Conservation (phyloP, 2,329 filamentous ascomycete genomes). For the Fusarium mangiferae region DNA sequence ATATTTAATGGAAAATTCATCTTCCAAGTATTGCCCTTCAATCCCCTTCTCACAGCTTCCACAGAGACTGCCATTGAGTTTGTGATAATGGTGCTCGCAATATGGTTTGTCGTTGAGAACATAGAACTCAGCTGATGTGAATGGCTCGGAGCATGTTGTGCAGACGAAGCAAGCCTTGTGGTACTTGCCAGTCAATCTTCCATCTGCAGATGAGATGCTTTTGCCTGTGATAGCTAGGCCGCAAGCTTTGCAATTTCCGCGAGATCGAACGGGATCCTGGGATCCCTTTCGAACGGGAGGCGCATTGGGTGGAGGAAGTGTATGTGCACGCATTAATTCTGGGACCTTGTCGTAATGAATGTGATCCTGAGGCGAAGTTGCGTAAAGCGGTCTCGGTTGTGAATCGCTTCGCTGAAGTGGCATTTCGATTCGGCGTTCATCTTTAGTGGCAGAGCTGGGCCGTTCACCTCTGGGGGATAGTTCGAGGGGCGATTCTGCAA, state of each 20-base stretch:
- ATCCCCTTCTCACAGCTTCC: conserved; percentile 83
- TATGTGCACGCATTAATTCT: conserved; percentile 14
- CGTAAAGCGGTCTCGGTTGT: conserved; percentile 25
- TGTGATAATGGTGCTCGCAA: conserved; percentile 92
- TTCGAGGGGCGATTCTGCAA: conserved; percentile 45
- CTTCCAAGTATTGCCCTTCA: conserved; percentile 93
- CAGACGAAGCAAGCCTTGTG: conserved; percentile 97
- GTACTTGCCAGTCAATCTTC: conserved; percentile 89
- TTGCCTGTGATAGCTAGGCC: conserved; percentile 83
- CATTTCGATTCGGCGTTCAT: conserved; percentile 28
- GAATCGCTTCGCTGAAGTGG: conserved; percentile 22
- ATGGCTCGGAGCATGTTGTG: conserved; percentile 81
- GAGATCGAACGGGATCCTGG: conserved; percentile 59
- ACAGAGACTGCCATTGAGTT: conserved; percentile 88
- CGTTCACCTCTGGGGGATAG: conserved; percentile 34
- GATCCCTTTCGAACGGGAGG: conserved; percentile 49
- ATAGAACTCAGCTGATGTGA: conserved; percentile 91
- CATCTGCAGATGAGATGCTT: conserved; percentile 92
- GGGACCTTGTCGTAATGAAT: conserved; percentile 15
- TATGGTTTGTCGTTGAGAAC: conserved; percentile 88
- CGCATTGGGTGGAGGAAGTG: conserved; percentile 17
- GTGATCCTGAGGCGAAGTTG: conserved; percentile 33
- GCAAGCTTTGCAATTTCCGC: conserved; percentile 87
- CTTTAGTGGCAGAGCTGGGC: conserved; percentile 38
- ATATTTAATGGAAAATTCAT: conserved; percentile 80